These are phyloP conservation scores for Entomortierella lignicola DNA, from an alignment of 192 early-diverging fungal species.

Conservation along the genomic window DNA sequence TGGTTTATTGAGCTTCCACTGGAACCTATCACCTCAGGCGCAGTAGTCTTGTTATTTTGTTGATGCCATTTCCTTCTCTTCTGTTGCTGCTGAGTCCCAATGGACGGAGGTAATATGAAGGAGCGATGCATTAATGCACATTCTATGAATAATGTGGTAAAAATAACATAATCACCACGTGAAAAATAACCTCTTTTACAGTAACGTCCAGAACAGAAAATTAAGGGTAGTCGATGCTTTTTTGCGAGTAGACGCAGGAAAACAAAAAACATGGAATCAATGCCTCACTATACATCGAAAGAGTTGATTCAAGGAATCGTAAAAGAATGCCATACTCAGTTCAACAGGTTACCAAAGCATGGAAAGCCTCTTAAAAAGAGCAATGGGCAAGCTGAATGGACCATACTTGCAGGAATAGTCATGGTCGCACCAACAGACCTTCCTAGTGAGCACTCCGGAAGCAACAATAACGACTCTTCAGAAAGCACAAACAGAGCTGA, in stretches of 20 bases:
- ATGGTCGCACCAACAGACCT: slow-evolving; percentile 12
- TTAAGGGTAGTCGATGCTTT: too few species aligned
- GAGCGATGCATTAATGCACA: slow-evolving; percentile 8
- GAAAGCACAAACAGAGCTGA: not conserved
- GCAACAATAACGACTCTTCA: too few species aligned
- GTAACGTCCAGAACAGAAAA: too few species aligned
- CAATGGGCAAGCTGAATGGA: slow-evolving; percentile 80
- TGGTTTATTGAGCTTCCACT: not conserved
- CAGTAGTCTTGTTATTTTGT: not conserved
- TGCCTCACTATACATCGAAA: slow-evolving; percentile 12
- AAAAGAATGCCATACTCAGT: slow-evolving; percentile 55
- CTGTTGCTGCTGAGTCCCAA: not conserved
- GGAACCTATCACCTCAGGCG: not conserved
- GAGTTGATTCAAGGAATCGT: slow-evolving; percentile 24
- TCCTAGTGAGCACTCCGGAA: not conserved
- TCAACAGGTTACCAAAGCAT: slow-evolving; percentile 70
- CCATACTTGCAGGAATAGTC: slow-evolving; percentile 85
- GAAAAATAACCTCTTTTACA: too few species aligned
- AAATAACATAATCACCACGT: too few species aligned
- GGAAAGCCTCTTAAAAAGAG: slow-evolving; percentile 74
- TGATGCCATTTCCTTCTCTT: not conserved
- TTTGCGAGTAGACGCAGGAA: too few species aligned
- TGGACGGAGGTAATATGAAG: slow-evolving; percentile 7
- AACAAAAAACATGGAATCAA: not conserved
- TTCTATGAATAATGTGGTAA: too few species aligned